phyloP scores from a whole-genome alignment of 176 grass and related monocot genomes.

The Miscanthus lutarioriparius region DNA sequence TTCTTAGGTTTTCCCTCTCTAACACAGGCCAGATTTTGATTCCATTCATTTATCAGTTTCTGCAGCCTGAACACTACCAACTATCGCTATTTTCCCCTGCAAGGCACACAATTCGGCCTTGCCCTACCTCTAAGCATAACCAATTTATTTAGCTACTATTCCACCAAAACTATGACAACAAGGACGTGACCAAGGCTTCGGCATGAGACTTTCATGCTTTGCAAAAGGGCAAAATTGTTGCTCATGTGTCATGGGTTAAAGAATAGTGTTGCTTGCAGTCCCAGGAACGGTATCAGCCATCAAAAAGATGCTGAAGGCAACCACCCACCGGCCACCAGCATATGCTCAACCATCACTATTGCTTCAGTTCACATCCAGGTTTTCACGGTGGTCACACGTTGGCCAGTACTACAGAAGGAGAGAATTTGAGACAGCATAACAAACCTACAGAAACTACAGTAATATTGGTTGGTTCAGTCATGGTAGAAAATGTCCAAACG shows the following conservation, averaged over 20 bases:
- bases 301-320: conserved; percentile 28
- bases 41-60: neutral
- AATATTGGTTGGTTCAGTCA: neutral
- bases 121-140: neutral
- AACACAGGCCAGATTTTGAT: neutral
- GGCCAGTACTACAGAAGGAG: neutral
- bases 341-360: neutral
- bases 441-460: neutral
- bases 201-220: conserved; percentile 19
- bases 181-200: conserved; percentile 22
- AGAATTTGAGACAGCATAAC: neutral
- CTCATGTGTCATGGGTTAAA: conserved; percentile 28
- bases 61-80: neutral
- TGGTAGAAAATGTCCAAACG: conserved; percentile 32
- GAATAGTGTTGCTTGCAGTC: conserved; percentile 44
- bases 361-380: neutral
- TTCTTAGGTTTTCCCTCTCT: neutral
- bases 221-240: conserved; percentile 9
- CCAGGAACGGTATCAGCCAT: conserved; percentile 37
- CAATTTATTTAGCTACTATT: neutral
- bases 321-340: conserved; percentile 27
- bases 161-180: conserved; percentile 4
- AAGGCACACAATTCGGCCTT: neutral
- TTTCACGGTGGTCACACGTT: neutral
- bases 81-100: neutral